Evolutionary conservation across 2,329 filamentous ascomycete species (phyloP).

Genomic region (Sclerotinia sclerotiorum): DNA sequence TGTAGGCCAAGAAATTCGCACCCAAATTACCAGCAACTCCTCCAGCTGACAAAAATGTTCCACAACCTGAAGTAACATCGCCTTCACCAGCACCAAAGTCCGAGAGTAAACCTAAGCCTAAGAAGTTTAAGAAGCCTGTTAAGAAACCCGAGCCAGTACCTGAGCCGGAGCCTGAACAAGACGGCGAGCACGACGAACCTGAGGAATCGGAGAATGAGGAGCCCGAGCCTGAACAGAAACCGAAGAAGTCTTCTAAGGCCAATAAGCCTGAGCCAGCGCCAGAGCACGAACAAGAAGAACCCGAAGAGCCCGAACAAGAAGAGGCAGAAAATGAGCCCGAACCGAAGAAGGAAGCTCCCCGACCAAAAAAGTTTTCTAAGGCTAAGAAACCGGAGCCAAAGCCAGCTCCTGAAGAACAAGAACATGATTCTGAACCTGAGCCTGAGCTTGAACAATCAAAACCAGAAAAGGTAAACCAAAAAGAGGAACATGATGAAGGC

Average conservation of each 20-base stretch:
- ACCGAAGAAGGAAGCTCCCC: conserved; percentile 7
- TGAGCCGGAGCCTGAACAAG: conserved; percentile 42
- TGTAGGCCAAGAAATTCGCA: conserved; percentile 25
- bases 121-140: conserved; percentile 47
- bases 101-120: neutral
- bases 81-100: conserved; percentile 18
- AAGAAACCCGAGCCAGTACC: conserved; percentile 42
- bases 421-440: conserved; percentile 3
- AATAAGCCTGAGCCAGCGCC: neutral
- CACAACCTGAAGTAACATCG: conserved; percentile 21
- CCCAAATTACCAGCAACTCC: conserved; percentile 22
- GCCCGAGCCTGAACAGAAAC: conserved; percentile 45
- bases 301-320: conserved; percentile 38
- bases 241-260: conserved; percentile 9
- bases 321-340: conserved; percentile 53
- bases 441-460: conserved; percentile 1
- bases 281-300: conserved; percentile 4
- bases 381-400: neutral
- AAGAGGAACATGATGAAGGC: conserved; percentile 21
- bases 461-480: neutral
- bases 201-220: conserved; percentile 54
- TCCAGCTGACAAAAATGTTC: conserved; percentile 21
- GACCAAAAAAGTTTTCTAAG: conserved; percentile 6
- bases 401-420: neutral
- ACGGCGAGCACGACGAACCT: conserved; percentile 43